Base-by-base conservation (phyloP, 495 filamentous ascomycete genomes). In the Immersiella caudata region DNA sequence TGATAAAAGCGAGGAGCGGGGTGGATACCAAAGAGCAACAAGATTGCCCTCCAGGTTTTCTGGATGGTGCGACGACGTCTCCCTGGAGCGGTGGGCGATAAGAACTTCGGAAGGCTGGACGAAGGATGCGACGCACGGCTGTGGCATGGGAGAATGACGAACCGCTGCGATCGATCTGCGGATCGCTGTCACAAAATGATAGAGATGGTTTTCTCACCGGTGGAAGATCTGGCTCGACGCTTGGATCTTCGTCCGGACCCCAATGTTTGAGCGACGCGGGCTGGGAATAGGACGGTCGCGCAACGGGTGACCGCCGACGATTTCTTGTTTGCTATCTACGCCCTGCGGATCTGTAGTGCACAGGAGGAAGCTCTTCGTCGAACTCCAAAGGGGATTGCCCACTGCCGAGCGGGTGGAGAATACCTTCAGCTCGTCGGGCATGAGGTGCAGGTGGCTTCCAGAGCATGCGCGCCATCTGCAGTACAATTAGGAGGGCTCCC, bases 81-180 rank as follows among this genome's bases (percentile, higher is more conserved):
- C 8, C 29, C 8, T n/a, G n/a, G 29, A 8, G 29, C 29, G 29
- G 29, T 33, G 29, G 29, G 29, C 8, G 29, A 33, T 8, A 33
- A 33, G 29, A 33, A 8, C 29, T 33, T 33, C 29, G 29, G 29
- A 33, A 33, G 55, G 26, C 25, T 9, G 8, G 27, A n/a, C 25
- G 57, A 33, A 59, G 57, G 26, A 14, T 21, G 24, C 57, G n/a
- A 21, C 26, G 24, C 55, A 16, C 55, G 55, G 21, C 50, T 11
- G 55, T 24, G 55, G 55, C 40, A 46, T 46, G 33, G 5, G 33
- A 46, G 11, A 21, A 33, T 59, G 59, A 25, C 16, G 35, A 33
- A 62, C 62, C 50, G 49, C 36, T 64, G 50, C 50, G 62, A 64
- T 64, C 62, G 62, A 64, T 64, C 62, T 55, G 62, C 50, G 50